Conservation (phyloP, 257 asterid species). For the Jacaranda copaia region DNA sequence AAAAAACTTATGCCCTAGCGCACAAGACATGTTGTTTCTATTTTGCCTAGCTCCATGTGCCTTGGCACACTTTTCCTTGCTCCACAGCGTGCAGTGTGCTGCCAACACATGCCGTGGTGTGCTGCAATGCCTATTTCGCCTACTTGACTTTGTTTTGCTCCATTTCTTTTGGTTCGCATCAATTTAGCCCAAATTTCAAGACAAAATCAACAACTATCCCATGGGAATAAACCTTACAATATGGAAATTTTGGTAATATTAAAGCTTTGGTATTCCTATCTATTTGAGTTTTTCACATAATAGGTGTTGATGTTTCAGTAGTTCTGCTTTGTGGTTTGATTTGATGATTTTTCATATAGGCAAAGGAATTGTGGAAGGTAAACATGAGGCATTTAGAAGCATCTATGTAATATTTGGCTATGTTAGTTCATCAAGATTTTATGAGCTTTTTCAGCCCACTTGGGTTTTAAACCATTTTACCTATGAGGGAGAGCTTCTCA, state of each 20-base stretch:
- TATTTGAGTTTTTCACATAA: neutral
- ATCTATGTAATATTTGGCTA: constrained; percentile 48
- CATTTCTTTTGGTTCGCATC: no score
- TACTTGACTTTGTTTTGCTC: no score
- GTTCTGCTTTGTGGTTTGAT: neutral
- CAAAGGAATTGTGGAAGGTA: constrained; percentile 60
- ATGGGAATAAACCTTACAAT: constrained; percentile 84
- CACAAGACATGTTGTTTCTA: no score
- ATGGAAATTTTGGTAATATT: constrained; percentile 69
- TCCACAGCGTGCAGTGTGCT: no score
- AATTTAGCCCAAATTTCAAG: no score
- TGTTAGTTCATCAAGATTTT: constrained; percentile 57
- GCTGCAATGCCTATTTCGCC: no score
- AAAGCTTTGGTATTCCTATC: neutral
- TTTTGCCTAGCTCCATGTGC: no score
- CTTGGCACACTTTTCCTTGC: no score
- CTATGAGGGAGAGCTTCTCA: no score
- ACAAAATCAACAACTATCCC: no score
- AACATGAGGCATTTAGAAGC: constrained; percentile 75
- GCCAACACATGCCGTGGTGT: no score
- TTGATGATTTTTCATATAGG: constrained; percentile 47
- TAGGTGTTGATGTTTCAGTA: neutral
- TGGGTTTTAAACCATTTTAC: constrained; percentile 79
- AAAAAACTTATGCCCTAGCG: no score
- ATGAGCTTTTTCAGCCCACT: constrained; percentile 67